Percentiles rank a stretch among this genome's conserved stretches.
Evolutionary conservation across 2,329 filamentous ascomycete species (phyloP).

Genomic region (Venturiaceae sp.): DNA sequence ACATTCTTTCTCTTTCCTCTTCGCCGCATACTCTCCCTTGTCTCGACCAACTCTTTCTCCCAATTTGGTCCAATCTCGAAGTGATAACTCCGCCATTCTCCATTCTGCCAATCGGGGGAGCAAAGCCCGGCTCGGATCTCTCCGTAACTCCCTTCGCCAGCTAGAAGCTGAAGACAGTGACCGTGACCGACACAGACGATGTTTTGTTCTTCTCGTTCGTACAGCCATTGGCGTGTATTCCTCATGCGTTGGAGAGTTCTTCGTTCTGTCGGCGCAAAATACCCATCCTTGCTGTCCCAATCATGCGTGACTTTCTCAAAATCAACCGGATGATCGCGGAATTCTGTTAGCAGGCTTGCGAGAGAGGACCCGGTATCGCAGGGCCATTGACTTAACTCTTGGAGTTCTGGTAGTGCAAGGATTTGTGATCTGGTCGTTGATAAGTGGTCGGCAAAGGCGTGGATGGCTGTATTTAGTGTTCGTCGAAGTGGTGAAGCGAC

Average conservation of each 20-base stretch:
- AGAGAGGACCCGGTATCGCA: slow-evolving; percentile 6
- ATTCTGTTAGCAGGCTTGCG: background rate
- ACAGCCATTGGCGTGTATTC: background rate
- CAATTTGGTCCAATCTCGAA: background rate
- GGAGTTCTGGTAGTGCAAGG: slow-evolving; percentile 3
- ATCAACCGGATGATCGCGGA: slow-evolving; percentile 2
- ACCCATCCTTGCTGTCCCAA: slow-evolving; percentile 2
- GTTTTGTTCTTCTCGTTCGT: background rate
- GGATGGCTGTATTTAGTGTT: background rate
- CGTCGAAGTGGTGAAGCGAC: slow-evolving; percentile 3
- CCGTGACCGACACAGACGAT: slow-evolving; percentile 2
- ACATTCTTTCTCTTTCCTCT: background rate
- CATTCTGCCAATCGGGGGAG: background rate
- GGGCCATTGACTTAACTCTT: slow-evolving; percentile 4
- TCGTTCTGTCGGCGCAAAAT: background rate
- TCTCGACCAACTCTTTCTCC: background rate
- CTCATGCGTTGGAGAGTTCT: background rate
- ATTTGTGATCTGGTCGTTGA: background rate
- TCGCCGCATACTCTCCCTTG: background rate
- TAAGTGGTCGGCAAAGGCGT: background rate
- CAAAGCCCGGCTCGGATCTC: background rate
- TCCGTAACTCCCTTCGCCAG: background rate
- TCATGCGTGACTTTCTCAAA: background rate
- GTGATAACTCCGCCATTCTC: background rate
- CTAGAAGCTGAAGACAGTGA: slow-evolving; percentile 5